Base-by-base conservation (phyloP, 306 rosid species). In the Purshia tridentata region DNA sequence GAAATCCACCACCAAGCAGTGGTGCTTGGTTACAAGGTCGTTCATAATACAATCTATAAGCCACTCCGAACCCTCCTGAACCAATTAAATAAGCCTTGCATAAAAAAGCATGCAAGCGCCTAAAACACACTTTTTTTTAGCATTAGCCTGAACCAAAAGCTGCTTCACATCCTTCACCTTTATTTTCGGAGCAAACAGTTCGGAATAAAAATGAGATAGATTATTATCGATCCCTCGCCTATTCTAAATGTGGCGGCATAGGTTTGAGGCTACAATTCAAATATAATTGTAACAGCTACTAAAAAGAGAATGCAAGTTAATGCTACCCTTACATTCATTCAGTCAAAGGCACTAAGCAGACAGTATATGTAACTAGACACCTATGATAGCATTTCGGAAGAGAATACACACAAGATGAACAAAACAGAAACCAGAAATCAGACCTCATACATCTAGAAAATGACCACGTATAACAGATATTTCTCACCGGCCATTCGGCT, bases 401-500 rank as follows among this genome's bases (percentile, higher is more conserved):
- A 71, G 75, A 72, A 83, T 59, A 63, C 71, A 64, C 70, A 72
- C 73, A 67, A 58, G 61, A 81, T 15, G 18, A 7, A 75, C 47
- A 65, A 63, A 61, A 67, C 70, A 59, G 5, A 51, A 65, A 58
- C 68, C 42, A 71, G 81, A 53, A 67, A 40, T 29, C 53, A 19
- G 59, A 39, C 47, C 45, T 47, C 42, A 48, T 12, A 48, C 55
- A 47, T 55, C 66, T 66, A 3, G 52, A 15, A 55, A 1, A 54
- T 55, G 66, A 46, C 19, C 41, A 45, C 35, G 76, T 67, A 35
- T 54, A 51, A 57, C 49, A 9, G 65, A 41, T 67, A 62, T 65
- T 44, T 65, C 72, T 77, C 81, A 89, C 74, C 96, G 88, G 65
- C 91, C 90, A 84, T 77, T 91, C 51, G 89, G 75, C 71, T 93